These are phyloP conservation scores for Botrytis byssoidea DNA, from an alignment of 2,329 filamentous ascomycete species.

Conservation along the genomic window DNA sequence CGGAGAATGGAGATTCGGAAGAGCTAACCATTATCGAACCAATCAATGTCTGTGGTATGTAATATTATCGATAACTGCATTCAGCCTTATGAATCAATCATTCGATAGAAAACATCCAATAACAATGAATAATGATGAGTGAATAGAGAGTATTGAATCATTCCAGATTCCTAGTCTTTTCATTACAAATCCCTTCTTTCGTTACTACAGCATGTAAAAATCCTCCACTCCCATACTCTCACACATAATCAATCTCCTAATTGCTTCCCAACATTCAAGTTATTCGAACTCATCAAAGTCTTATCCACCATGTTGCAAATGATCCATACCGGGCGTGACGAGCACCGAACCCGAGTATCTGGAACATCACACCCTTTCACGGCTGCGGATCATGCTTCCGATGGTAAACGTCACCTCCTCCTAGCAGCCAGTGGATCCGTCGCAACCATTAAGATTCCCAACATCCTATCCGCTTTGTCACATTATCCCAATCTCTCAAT, in stretches of 20 bases:
- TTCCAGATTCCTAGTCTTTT: neutral
- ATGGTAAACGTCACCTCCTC: slow-evolving; percentile 59
- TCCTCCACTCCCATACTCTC: neutral
- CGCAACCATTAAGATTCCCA: slow-evolving; percentile 81
- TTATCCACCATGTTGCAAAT: slow-evolving; percentile 28
- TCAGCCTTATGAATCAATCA: neutral
- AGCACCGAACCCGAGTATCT: slow-evolving; percentile 17
- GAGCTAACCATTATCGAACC: neutral
- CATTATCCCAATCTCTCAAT: slow-evolving; percentile 62
- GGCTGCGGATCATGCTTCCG: slow-evolving; percentile 41
- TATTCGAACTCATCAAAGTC: neutral
- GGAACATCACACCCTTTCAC: slow-evolving; percentile 26
- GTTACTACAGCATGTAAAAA: neutral
- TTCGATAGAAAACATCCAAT: neutral
- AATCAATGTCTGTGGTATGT: slow-evolving; percentile 6
- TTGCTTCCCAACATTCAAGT: neutral
- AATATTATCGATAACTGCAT: slow-evolving; percentile 12
- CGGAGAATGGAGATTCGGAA: slow-evolving; percentile 1
- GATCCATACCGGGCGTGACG: slow-evolving; percentile 24
- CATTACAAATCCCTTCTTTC: neutral
- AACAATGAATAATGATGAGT: neutral
- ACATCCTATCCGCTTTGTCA: slow-evolving; percentile 61
- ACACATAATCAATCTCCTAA: neutral
- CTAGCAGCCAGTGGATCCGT: slow-evolving; percentile 70
- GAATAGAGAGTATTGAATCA: neutral